Evolutionary conservation across 352 stramenopile genomes (phyloP).

Genomic region (Phytophthora sp.): DNA sequence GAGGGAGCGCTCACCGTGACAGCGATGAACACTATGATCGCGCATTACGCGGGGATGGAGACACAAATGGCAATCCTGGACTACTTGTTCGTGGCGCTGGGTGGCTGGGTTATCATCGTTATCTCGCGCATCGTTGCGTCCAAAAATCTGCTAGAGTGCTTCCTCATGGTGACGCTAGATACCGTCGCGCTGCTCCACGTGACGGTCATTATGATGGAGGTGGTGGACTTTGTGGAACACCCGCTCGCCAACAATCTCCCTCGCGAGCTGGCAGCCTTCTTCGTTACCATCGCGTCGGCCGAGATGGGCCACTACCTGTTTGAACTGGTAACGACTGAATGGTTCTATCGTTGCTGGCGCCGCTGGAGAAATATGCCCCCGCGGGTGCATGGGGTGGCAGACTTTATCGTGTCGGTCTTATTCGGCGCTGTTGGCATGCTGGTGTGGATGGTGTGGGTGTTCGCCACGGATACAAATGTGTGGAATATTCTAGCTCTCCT

Average conservation of each 20-base stretch:
- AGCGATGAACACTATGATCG: slow-evolving; percentile 66
- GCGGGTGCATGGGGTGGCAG: background rate
- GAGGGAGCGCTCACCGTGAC: slow-evolving; percentile 58
- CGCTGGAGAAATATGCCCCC: slow-evolving; percentile 22
- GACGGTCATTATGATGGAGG: slow-evolving; percentile 69
- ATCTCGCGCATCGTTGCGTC: slow-evolving; percentile 64
- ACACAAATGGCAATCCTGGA: slow-evolving; percentile 58
- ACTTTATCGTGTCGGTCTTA: slow-evolving; percentile 33
- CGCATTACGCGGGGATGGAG: slow-evolving; percentile 46
- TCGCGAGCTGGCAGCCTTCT: slow-evolving; percentile 56
- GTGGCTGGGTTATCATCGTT: slow-evolving; percentile 54
- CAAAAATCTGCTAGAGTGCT: slow-evolving; percentile 60
- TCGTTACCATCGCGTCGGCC: slow-evolving; percentile 46
- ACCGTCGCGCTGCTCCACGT: slow-evolving; percentile 61
- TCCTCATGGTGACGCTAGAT: slow-evolving; percentile 60
- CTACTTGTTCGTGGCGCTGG: slow-evolving; percentile 63
- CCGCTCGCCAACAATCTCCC: slow-evolving; percentile 39
- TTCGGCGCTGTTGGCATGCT: slow-evolving; percentile 25
- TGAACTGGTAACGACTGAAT: slow-evolving; percentile 11
- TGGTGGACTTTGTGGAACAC: slow-evolving; percentile 60
- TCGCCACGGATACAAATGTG: slow-evolving; percentile 21
- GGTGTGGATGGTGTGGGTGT: slow-evolving; percentile 31
- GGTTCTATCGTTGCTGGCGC: background rate
- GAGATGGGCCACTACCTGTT: slow-evolving; percentile 45
- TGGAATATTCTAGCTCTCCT: slow-evolving; percentile 49